A percentile compares a stretch with the other conserved stretches of the same genome.
Evolutionary conservation across 2,329 filamentous ascomycete species (phyloP).

Genomic region (Plectosphaerella cucumerina): DNA sequence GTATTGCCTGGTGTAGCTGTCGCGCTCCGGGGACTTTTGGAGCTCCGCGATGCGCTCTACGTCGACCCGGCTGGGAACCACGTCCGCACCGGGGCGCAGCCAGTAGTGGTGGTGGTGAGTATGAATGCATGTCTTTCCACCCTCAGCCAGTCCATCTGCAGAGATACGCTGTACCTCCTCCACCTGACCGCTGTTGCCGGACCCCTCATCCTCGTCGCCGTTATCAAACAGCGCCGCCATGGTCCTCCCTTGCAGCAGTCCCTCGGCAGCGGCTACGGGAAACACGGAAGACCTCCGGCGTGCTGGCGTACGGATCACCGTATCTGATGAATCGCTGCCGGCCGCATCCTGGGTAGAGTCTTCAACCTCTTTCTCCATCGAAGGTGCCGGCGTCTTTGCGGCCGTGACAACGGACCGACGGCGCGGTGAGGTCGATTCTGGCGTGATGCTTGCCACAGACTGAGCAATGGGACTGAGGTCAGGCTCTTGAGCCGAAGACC

Average conservation of each 20-base stretch:
- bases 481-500: slow-evolving; percentile 48
- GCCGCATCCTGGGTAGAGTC: slow-evolving; percentile 3
- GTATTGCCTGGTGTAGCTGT: slow-evolving; percentile 24
- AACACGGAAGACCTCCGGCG: slow-evolving; percentile 13
- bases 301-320: slow-evolving; percentile 31
- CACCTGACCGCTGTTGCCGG: neutral
- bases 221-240: slow-evolving; percentile 15
- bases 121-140: slow-evolving; percentile 44
- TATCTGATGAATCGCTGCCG: slow-evolving; percentile 25
- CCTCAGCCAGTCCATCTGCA: too few species aligned
- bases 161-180: neutral
- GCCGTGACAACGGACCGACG: neutral
- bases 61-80: slow-evolving; percentile 1
- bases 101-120: slow-evolving; percentile 62
- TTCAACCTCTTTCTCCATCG: neutral
- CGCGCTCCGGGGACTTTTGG: slow-evolving; percentile 9
- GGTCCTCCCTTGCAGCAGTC: neutral
- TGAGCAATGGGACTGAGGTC: slow-evolving; percentile 44
- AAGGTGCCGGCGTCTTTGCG: slow-evolving; percentile 7
- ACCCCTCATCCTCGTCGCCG: neutral
- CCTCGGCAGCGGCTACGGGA: neutral
- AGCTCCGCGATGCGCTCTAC: slow-evolving; percentile 22
- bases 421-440: neutral
- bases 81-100: slow-evolving; percentile 29
- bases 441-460: slow-evolving; percentile 19